phyloP scores from a whole-genome alignment of 495 filamentous ascomycete species.

The Podospora bellae-mahoneyi region DNA sequence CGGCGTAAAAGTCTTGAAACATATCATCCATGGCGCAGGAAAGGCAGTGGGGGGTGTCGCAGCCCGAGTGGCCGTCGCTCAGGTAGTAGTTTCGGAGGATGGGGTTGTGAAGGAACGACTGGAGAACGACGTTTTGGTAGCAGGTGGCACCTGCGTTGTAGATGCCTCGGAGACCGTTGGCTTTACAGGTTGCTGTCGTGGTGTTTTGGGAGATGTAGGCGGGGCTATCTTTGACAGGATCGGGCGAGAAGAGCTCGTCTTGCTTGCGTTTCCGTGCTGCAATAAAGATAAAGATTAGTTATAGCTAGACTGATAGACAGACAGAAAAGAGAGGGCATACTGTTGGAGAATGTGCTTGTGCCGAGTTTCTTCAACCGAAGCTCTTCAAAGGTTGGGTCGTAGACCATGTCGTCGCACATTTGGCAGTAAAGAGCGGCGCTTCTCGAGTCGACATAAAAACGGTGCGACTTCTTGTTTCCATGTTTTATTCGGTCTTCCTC shows the following conservation, averaged over 20 bases:
- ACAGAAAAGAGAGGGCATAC: conserved; percentile 14
- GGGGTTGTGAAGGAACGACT: conserved; percentile 84
- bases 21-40: conserved; percentile 88
- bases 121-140: conserved; percentile 88
- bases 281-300: background rate
- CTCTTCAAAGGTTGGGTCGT: conserved; percentile 78
- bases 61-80: conserved; percentile 71
- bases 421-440: conserved; percentile 77
- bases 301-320: background rate
- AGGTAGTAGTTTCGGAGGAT: conserved; percentile 83
- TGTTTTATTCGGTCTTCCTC: conserved; percentile 57
- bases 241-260: conserved; percentile 53
- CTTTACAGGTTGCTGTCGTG: conserved; percentile 61
- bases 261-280: conserved; percentile 56
- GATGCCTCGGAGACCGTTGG: conserved; percentile 75
- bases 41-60: conserved; percentile 65
- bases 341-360: conserved; percentile 48
- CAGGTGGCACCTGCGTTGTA: conserved; percentile 93
- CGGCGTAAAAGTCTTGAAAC: conserved; percentile 82
- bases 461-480: conserved; percentile 55
- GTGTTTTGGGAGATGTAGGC: conserved; percentile 59
- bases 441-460: conserved; percentile 77
- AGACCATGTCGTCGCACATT: conserved; percentile 79
- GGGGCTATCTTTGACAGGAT: conserved; percentile 55
- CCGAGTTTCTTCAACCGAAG: conserved; percentile 58